These are phyloP conservation scores for Adansonia grandidieri DNA, from an alignment of 441 rosid genomes.

Conservation along the genomic window DNA sequence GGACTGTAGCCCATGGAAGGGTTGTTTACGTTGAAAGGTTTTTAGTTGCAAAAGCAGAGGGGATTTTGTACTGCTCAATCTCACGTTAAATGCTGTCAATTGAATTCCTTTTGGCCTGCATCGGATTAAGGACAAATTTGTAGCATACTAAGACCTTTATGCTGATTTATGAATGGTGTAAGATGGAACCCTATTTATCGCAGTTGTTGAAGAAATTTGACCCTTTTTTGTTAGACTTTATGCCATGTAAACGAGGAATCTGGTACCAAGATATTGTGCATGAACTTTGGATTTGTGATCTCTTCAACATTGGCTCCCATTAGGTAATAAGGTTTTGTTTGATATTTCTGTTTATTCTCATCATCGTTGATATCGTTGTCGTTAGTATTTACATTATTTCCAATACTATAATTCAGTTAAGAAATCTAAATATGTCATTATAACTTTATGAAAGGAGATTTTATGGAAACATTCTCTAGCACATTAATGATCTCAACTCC, in stretches of 20 bases:
- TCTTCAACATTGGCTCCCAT: not conserved
- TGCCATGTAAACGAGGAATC: not conserved
- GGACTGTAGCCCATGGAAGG: no score
- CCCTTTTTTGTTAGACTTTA: not conserved
- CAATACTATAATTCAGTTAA: not conserved
- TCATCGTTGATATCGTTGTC: no score
- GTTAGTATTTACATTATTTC: not conserved
- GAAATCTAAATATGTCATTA: not conserved
- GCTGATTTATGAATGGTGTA: not conserved
- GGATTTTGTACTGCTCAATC: not conserved
- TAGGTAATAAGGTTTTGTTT: not conserved
- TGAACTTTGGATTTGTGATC: not conserved
- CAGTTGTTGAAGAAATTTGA: constrained; percentile 1
- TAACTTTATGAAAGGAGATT: not conserved
- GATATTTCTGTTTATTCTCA: no score
- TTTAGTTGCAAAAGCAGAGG: not conserved
- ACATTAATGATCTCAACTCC: not conserved
- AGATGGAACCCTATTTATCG: not conserved
- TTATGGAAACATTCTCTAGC: constrained; percentile 12
- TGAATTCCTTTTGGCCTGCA: not conserved
- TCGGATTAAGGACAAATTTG: not conserved
- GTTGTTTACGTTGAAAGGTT: not conserved
- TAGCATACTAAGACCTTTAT: not conserved
- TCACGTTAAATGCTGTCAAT: not conserved
- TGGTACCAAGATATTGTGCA: not conserved